These are phyloP conservation scores for Purpureocillium takamizusanense DNA, from an alignment of 2,329 filamentous ascomycete species.

Conservation along the genomic window DNA sequence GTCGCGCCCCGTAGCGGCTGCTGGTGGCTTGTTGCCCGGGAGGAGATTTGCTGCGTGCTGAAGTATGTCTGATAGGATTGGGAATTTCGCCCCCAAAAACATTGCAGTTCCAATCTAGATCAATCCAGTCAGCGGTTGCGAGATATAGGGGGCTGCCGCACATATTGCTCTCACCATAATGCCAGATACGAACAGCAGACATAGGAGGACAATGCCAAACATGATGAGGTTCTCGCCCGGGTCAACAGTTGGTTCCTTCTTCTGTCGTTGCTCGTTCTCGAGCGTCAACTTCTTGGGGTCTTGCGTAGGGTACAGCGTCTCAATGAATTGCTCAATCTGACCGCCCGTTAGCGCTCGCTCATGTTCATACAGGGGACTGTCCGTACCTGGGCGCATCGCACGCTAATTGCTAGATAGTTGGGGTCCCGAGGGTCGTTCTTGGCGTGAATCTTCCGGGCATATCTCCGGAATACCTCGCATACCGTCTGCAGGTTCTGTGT, in stretches of 20 bases:
- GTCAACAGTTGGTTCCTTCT: constrained; percentile 36
- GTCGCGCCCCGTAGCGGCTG: constrained; percentile 19
- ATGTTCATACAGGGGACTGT: background rate
- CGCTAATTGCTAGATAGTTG: constrained; percentile 84
- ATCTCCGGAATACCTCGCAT: constrained; percentile 73
- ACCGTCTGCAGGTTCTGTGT: constrained; percentile 81
- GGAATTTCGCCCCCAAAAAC: constrained; percentile 74
- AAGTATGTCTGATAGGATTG: constrained; percentile 28
- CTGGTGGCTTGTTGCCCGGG: constrained; percentile 12
- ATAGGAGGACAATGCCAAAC: constrained; percentile 53
- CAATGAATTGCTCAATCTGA: constrained; percentile 91
- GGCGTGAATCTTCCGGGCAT: constrained; percentile 73
- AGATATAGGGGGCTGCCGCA: background rate
- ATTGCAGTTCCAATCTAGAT: constrained; percentile 66
- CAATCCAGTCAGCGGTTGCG: background rate
- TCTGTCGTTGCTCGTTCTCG: constrained; percentile 26
- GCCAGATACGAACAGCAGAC: constrained; percentile 61
- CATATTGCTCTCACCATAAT: constrained; percentile 65
- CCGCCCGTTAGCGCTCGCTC: background rate
- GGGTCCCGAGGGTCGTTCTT: constrained; percentile 94
- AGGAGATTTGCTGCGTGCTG: constrained; percentile 13
- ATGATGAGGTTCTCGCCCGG: constrained; percentile 57
- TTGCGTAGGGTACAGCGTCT: constrained; percentile 82
- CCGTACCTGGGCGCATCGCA: constrained; percentile 72
- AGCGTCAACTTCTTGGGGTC: constrained; percentile 52